Base-by-base conservation (phyloP, 768 basidiomycete genomes). In the Polyporus arcularius region DNA sequence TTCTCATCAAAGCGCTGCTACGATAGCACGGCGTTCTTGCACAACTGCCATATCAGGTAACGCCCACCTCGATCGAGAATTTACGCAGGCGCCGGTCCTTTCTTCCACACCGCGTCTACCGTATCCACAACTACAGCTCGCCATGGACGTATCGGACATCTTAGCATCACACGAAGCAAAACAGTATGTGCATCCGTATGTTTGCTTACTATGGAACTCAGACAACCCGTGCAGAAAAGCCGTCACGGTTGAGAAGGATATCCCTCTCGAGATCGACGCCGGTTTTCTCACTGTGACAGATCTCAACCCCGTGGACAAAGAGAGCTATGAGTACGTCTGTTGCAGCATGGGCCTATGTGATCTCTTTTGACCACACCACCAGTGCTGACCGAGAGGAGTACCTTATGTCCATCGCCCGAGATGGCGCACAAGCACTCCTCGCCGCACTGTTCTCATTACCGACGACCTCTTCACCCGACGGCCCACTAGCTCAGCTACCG, bases 251-350 rank as follows among this genome's bases (percentile, higher is more conserved):
- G 87, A 92, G 71, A 94, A 91, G 72, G 90, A 92, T 54, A 86
- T 83, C 9, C 85, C 90, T 7, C 82, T 93, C 62, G 85, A 88
- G 45, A 79, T 94, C 60, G 97, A 99, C 75, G 70, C 88, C 4
- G 96, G 92, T 4, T 82, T 90, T 43, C 80, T 99, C 18, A 83
- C 90, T 4, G 93, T 92, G 1, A 92, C 92, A 49, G 96, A 99
- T 77, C 82, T 82, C 21, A 96, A 94, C 72, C 85, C 90, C 12
- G 85, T 94, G 64, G 94, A 98, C 73, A 82, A 83, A 50, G 91
- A 93, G 58, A 84, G 79, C 67, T 97, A 98, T 81, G 76, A 80
- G 94, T 95, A 62, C 66, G 86, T 74, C 5, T 45, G 7, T 38
- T 45, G 21, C 26, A 11, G 6, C 47, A 26, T 41, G 11, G 18